Base-by-base conservation (phyloP, 305 asterid genomes). In the Solanum hybrid region DNA sequence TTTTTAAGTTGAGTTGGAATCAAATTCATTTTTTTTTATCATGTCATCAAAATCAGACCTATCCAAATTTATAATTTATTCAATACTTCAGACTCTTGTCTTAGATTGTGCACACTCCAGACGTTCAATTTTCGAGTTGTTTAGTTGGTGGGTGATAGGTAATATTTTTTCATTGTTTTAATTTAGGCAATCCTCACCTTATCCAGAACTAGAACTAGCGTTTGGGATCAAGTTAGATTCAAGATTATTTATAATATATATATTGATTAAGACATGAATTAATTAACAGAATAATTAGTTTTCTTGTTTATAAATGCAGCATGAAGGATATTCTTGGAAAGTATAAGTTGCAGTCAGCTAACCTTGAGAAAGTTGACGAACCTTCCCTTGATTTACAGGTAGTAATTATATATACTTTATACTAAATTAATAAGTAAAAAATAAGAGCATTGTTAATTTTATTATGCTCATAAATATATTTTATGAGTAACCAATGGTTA, bases 341-440 rank as follows among this genome's bases (percentile, higher is more conserved):
- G 83, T 93, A 93, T 18, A 91, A 88, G 89, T 46, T 93, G 79
- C 92, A 88, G 16, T 64, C 92, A 69, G 83, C 39, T 61, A 87
- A 29, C 85, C 88, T 86, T 31, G 93, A 88, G 26, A 93, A 86
- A 71, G 76, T 29, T 28, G 89, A 86, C 6, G 89, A 46, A 31
- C 91, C 93, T 64, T 91, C 92, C 37, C 91, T 91, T 76, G 93
- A 92, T 14, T 91, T 93, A 78, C 94, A 90, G 94, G 94, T 92
- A 89, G 13, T 8, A 61, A 61, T 51, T 14, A 67, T n/a, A 67
- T 24, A 9, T 67, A 4, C 31, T 67, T 46, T 46, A 14, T 16
- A 51, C 64, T 51, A 51, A 51, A 51, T 51, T 51, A 16, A 51
- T 51, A 51, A 51, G 64, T 16, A 51, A 51, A 51, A n/a, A 5